Evolutionary conservation across 2,329 filamentous ascomycete genomes (phyloP).

Genomic region (Microcyclospora tardicrescens): DNA sequence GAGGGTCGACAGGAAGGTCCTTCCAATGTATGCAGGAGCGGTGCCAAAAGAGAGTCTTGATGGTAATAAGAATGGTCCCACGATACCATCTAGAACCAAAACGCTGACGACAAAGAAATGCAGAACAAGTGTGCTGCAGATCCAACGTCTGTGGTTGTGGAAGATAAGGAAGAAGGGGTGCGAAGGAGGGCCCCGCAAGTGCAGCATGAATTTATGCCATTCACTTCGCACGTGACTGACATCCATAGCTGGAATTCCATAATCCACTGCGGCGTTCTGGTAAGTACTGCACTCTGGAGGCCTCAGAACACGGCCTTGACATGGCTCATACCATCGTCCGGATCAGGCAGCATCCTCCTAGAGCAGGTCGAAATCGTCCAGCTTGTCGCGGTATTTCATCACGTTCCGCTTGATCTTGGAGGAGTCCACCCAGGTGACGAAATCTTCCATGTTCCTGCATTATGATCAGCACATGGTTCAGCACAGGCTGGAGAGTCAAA

Average conservation of each 20-base stretch:
- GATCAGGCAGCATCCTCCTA: constrained; percentile 30
- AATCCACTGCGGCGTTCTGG: background rate
- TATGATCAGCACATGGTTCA: constrained; percentile 2
- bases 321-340: background rate
- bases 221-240: background rate
- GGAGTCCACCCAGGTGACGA: constrained; percentile 89
- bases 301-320: background rate
- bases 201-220: background rate
- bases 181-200: too few species aligned
- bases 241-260: background rate
- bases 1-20: too few species aligned
- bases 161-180: too few species aligned
- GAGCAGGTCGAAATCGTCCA: constrained; percentile 90
- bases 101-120: too few species aligned
- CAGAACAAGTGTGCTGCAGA: too few species aligned
- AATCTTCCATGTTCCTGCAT: constrained; percentile 72
- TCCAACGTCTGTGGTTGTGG: too few species aligned
- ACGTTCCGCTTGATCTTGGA: constrained; percentile 97
- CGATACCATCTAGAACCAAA: too few species aligned
- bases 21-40: too few species aligned
- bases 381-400: constrained; percentile 83
- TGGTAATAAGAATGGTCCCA: too few species aligned
- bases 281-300: background rate
- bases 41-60: too few species aligned
- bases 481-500: background rate